Percentiles rank a stretch among this genome's conserved stretches.
These are phyloP conservation scores for Astragalus glycyphyllos DNA, from an alignment of 306 rosid genomes.

Conservation along the genomic window DNA sequence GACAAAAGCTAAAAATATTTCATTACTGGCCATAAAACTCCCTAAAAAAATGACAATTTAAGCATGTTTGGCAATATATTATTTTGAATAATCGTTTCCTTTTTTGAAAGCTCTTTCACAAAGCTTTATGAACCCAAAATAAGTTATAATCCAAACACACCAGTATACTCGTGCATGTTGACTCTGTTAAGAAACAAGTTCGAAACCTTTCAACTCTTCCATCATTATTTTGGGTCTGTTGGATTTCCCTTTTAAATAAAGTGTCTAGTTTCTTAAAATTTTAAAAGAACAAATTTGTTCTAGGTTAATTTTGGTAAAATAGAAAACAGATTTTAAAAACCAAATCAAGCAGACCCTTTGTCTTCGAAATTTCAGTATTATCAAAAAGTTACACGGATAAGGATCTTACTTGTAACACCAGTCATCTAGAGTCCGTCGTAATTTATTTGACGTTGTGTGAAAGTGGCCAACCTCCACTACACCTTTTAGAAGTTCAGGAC, in stretches of 20 bases:
- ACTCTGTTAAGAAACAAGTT: slow-evolving; percentile 10
- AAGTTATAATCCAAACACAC: not conserved
- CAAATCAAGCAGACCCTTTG: too few species aligned
- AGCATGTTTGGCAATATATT: not conserved
- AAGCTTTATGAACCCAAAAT: not conserved
- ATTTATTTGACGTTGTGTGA: slow-evolving; percentile 73
- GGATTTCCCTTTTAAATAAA: too few species aligned
- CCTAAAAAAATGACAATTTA: slow-evolving; percentile 15
- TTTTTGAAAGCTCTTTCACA: not conserved
- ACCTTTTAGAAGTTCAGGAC: slow-evolving; percentile 73
- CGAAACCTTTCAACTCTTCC: not conserved
- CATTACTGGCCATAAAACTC: slow-evolving; percentile 3
- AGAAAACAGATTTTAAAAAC: too few species aligned
- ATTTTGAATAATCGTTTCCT: not conserved
- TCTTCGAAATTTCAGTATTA: not conserved
- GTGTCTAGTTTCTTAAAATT: too few species aligned
- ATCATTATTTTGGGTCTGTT: not conserved
- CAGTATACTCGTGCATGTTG: not conserved
- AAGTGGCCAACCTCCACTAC: slow-evolving; percentile 72
- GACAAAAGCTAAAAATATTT: slow-evolving; percentile 4
- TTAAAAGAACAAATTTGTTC: too few species aligned
- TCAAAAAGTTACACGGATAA: slow-evolving; percentile 25
- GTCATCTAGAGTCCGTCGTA: slow-evolving; percentile 82
- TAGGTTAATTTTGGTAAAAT: too few species aligned
- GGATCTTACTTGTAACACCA: slow-evolving; percentile 72